Evolutionary conservation across 2,329 filamentous ascomycete species (phyloP).

Genomic region (Paramyrothecium sp.): DNA sequence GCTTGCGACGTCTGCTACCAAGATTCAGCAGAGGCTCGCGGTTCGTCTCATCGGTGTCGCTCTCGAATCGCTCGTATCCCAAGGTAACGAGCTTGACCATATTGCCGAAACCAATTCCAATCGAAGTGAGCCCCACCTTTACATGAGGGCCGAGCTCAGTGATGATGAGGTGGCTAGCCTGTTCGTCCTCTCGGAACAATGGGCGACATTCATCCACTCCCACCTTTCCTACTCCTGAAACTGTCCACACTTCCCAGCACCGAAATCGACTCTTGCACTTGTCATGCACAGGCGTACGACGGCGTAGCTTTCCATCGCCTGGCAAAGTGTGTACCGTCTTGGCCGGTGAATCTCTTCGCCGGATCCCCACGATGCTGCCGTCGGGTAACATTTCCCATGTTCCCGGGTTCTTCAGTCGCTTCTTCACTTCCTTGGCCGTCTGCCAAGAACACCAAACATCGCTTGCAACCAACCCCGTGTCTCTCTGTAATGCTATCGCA

Average conservation of each 20-base stretch:
- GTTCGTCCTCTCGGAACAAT: slow-evolving; percentile 38
- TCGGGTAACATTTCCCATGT: slow-evolving; percentile 61
- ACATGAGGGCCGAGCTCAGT: slow-evolving; percentile 64
- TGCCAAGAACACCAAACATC: slow-evolving; percentile 50
- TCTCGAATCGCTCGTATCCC: slow-evolving; percentile 64
- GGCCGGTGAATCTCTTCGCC: slow-evolving; percentile 35
- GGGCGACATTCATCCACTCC: slow-evolving; percentile 44
- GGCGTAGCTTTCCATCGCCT: slow-evolving; percentile 15
- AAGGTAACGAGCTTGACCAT: slow-evolving; percentile 69
- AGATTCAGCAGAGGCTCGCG: slow-evolving; percentile 31
- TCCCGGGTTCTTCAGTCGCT: slow-evolving; percentile 60
- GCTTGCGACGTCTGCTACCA: slow-evolving; percentile 36
- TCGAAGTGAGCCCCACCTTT: slow-evolving; percentile 59
- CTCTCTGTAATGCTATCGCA: slow-evolving; percentile 54
- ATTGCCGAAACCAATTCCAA: slow-evolving; percentile 72
- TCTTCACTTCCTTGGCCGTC: slow-evolving; percentile 48
- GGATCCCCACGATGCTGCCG: slow-evolving; percentile 62
- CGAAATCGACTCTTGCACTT: slow-evolving; percentile 23
- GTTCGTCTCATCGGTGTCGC: slow-evolving; percentile 24
- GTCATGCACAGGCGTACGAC: slow-evolving; percentile 23
- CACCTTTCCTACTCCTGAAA: slow-evolving; percentile 42
- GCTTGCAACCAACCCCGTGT: slow-evolving; percentile 19
- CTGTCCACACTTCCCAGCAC: slow-evolving; percentile 56
- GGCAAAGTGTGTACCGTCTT: slow-evolving; percentile 15
- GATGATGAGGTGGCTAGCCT: slow-evolving; percentile 59